Percentiles rank a stretch among this genome's conserved stretches.
These are phyloP conservation scores for Alternaria solani DNA, from an alignment of 2,329 filamentous ascomycete species.

Conservation along the genomic window DNA sequence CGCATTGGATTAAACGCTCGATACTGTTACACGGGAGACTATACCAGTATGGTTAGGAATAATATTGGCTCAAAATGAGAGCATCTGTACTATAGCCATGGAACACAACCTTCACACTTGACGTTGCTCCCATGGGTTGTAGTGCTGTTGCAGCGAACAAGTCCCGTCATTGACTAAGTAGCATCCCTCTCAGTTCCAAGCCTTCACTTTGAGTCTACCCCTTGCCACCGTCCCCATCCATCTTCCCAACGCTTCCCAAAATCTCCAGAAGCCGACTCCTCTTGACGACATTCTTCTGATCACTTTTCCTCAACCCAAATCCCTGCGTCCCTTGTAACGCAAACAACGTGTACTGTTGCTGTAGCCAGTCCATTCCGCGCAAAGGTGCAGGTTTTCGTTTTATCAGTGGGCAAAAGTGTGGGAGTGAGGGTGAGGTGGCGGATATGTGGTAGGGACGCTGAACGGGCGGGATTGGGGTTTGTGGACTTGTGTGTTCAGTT, in stretches of 20 bases:
- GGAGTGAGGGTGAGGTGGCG: not conserved
- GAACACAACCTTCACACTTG: not conserved
- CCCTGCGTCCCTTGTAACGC: constrained; percentile 6
- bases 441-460: not conserved
- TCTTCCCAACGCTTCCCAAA: constrained; percentile 1
- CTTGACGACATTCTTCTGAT: not conserved
- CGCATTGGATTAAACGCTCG: constrained; percentile 30
- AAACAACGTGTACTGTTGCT: constrained; percentile 15
- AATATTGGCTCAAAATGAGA: not conserved
- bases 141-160: too few relatives aligned
- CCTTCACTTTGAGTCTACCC: too few relatives aligned
- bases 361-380: constrained; percentile 18
- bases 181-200: too few relatives aligned
- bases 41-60: not conserved
- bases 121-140: not conserved
- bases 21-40: constrained; percentile 6
- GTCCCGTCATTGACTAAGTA: too few relatives aligned
- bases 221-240: not conserved
- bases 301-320: not conserved
- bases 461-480: not conserved
- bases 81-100: not conserved
- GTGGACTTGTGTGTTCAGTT: not conserved
- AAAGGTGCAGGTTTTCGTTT: constrained; percentile 19
- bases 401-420: not conserved
- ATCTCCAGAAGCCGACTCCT: constrained; percentile 2